Conservation (phyloP, 345 rosid genomes). For the Theobroma cacao region DNA sequence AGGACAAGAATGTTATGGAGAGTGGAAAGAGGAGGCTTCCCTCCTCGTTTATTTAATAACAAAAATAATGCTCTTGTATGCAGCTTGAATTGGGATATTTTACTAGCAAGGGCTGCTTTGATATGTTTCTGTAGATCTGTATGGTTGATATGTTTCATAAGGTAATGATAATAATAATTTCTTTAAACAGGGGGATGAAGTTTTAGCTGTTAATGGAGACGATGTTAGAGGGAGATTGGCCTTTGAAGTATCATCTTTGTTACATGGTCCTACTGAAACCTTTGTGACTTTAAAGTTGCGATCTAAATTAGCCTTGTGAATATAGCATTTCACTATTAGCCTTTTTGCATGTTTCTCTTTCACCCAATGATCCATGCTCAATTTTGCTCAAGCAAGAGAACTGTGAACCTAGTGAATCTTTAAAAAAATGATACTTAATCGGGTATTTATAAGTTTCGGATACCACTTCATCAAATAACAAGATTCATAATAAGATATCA, state of each 20-base stretch:
- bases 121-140: background rate
- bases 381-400: conserved; percentile 81
- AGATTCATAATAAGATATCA: too few relatives aligned
- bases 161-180: conserved; percentile 3
- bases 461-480: too few relatives aligned
- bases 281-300: conserved; percentile 73
- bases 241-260: conserved; percentile 86
- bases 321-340: background rate
- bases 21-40: background rate
- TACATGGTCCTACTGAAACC: conserved; percentile 93
- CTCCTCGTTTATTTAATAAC: background rate
- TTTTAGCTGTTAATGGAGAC: conserved; percentile 75
- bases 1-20: background rate
- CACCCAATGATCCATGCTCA: background rate
- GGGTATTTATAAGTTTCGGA: too few relatives aligned
- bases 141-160: background rate
- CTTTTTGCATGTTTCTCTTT: background rate
- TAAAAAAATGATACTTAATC: too few relatives aligned
- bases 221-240: conserved; percentile 86
- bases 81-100: background rate
- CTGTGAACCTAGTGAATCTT: conserved; percentile 69
- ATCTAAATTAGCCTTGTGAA: conserved; percentile 1
- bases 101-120: background rate
- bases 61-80: background rate
- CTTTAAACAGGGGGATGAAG: conserved; percentile 72